Base-by-base conservation (phyloP, 805 yeast genomes). In the Kodamaea nitidulidarum region DNA sequence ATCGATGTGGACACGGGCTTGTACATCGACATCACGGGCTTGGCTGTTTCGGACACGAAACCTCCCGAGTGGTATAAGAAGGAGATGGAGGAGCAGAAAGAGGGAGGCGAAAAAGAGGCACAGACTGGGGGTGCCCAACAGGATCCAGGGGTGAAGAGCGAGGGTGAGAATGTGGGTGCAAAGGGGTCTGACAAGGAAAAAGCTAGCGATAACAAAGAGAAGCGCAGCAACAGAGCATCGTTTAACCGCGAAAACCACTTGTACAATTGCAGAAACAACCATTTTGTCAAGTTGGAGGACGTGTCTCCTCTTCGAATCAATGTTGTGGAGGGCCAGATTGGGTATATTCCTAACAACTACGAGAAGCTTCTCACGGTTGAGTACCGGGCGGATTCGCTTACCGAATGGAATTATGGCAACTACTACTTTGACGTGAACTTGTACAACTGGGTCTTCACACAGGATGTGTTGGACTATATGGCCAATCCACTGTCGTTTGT, bases 211-310 rank as follows among this genome's bases (percentile, higher is more conserved):
- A n/a, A n/a, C n/a, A n/a, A 20, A 20, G 22, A 20, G 22, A 20
- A 20, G 22, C 5, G 7, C 22, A 20, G 22, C 7, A 20, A 20
- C 8, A n/a, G n/a, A n/a, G n/a, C n/a, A n/a, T n/a, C n/a, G n/a
- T n/a, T n/a, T n/a, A 36, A 36, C 28, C 35, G 27, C 24, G 28
- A 18, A 12, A 38, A 48, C 15, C 48, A 58, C 28, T 36, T 72
- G 7, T 76, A 70, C 45, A 63, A 63, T 42, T 65, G 70, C 48
- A 50, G 69, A 11, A 61, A 65, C 46, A 49, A 50, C 32, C 70
- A 63, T 44, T 64, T 60, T 39, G 42, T 51, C 15, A 38, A 50
- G 15, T 50, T 56, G 27, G 40, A 48, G 9, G 57, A 54, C 37
- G 35, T 54, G 11, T 38, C 51, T 8, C 58, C 58, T 3, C 40